Conservation (phyloP, 2,329 filamentous ascomycete genomes). For the Septoria linicola region DNA sequence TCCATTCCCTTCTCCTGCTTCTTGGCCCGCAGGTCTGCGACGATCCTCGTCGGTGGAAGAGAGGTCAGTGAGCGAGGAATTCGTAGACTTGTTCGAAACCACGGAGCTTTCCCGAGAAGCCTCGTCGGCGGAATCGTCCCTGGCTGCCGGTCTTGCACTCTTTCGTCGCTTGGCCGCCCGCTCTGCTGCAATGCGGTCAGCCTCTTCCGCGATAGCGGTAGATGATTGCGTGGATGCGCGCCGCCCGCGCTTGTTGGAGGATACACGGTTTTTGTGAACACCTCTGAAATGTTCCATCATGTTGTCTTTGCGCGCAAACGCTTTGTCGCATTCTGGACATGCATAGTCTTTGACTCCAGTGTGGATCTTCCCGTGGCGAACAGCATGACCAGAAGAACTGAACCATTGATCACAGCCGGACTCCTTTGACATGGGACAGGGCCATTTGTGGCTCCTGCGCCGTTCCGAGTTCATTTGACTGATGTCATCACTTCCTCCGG, state of each 20-base stretch:
- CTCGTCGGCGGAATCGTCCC: neutral
- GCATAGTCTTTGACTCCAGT: slow-evolving; percentile 12
- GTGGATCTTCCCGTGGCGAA: slow-evolving; percentile 15
- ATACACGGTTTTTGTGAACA: slow-evolving; percentile 14
- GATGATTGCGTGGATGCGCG: slow-evolving; percentile 3
- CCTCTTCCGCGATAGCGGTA: slow-evolving; percentile 14
- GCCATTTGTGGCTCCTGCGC: slow-evolving; percentile 7
- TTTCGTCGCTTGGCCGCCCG: slow-evolving; percentile 14
- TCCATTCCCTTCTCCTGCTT: no score
- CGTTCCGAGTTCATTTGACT: neutral
- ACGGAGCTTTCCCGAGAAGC: slow-evolving; percentile 8
- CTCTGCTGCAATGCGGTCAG: slow-evolving; percentile 11
- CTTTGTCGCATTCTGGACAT: slow-evolving; percentile 16
- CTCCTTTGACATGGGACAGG: slow-evolving; percentile 16
- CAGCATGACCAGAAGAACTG: slow-evolving; percentile 14
- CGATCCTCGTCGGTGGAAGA: slow-evolving; percentile 2
- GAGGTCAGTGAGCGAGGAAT: slow-evolving; percentile 5
- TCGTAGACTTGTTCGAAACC: neutral
- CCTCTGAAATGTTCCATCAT: slow-evolving; percentile 17
- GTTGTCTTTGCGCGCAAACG: slow-evolving; percentile 18
- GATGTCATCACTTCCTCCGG: neutral
- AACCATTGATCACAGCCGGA: slow-evolving; percentile 16
- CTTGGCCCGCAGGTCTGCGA: neutral
- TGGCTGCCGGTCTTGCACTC: neutral
- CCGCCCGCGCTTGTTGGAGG: slow-evolving; percentile 12